Conservation (phyloP, 768 basidiomycete genomes). For the Leccinum olivaceopallidum region DNA sequence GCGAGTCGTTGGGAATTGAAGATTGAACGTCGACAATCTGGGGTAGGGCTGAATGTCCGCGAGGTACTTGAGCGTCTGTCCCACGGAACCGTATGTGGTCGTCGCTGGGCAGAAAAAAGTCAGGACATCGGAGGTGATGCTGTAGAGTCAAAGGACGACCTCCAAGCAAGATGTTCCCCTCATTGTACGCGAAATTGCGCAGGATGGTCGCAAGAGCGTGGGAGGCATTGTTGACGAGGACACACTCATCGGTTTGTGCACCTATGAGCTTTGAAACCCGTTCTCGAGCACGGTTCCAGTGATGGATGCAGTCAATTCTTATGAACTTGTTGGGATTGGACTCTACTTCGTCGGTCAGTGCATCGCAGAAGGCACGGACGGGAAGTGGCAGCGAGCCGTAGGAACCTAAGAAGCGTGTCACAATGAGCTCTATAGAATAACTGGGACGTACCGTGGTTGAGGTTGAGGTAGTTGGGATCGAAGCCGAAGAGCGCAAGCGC, state of each 20-base stretch:
- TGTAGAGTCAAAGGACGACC: conserved; percentile 22
- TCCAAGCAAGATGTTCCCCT: conserved; percentile 62
- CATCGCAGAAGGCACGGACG: conserved; percentile 46
- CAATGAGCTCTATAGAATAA: too few relatives aligned
- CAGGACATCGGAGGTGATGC: not conserved
- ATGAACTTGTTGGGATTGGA: conserved; percentile 59
- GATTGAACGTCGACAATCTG: conserved; percentile 41
- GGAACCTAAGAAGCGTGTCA: conserved; percentile 42
- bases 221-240: conserved; percentile 40
- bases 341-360: conserved; percentile 46
- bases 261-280: conserved; percentile 51
- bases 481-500: conserved; percentile 56
- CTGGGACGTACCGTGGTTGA: conserved; percentile 56
- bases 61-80: conserved; percentile 51
- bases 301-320: conserved; percentile 35
- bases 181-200: conserved; percentile 53
- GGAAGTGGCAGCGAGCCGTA: conserved; percentile 58
- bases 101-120: conserved; percentile 38
- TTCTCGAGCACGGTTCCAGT: conserved; percentile 42
- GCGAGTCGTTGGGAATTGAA: conserved; percentile 59
- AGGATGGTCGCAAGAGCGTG: conserved; percentile 60
- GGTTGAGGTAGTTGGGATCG: conserved; percentile 58
- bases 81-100: conserved; percentile 59
- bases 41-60: conserved; percentile 54
- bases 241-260: conserved; percentile 56